Base-by-base conservation (phyloP, 1,284 basidiomycete species). In the Leccinum huronense region DNA sequence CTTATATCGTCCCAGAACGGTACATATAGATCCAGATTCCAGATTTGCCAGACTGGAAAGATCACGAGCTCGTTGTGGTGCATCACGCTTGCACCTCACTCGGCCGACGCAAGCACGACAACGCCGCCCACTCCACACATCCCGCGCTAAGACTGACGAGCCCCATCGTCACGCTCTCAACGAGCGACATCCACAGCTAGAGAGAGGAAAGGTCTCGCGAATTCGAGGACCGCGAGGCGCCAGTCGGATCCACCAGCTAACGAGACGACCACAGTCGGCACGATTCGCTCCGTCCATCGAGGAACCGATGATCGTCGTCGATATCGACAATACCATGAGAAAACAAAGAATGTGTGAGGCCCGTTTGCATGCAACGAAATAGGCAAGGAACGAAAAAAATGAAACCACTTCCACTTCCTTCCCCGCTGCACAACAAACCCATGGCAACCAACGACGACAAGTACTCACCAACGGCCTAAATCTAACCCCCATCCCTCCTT, bases 151-250 rank as follows among this genome's bases (percentile, higher is more conserved):
- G 34, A 51, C 63, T 65, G 27, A 66, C 42, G 10, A 56, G 13
- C 14, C 63, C 63, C 51, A 48, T 62, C 34, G 19, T 45, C 11
- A 65, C 58, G n/a, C 40, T 66, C 51, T 62, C 63, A 4, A 19
- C 53, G 16, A 64, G 63, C 27, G 63, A 65, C 58, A 62, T 66
- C 63, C 58, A 66, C 13, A 66, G 16, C 63, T 57, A n/a, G 30
- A 4, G n/a, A 45, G 23, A 27, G n/a, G 10, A 0, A 8, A 40
- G 0, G 38, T 16, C 0, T 7, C 38, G 38, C 7, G 14, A 40
- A 16, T 40, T 40, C 38, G 14, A 40, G 38, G 38, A 40, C 38
- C 38, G 38, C 14, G 38, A 40, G 38, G 38, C 38, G 14, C 38
- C 38, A 40, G 1, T 40, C 7, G 38, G 7, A 40, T 40, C 38